phyloP scores from a whole-genome alignment of 2,329 filamentous ascomycete genomes.

The Metarhizium humberi region DNA sequence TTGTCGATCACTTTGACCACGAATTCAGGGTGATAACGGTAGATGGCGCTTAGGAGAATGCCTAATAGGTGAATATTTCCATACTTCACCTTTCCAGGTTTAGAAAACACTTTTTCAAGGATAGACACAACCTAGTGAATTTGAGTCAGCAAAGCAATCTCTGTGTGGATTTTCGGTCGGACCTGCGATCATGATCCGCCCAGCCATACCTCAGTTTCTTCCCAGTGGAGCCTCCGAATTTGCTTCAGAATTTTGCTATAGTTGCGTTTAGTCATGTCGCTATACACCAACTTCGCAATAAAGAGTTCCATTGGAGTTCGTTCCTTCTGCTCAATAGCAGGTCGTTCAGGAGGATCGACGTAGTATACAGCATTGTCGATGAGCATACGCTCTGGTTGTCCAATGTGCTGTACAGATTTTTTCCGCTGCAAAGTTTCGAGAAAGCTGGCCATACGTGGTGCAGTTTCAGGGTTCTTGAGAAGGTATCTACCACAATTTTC shows the following conservation, averaged over 20 bases:
- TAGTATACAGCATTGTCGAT: constrained; percentile 98
- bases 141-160: constrained; percentile 1
- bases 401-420: constrained; percentile 90
- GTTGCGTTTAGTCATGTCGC: constrained; percentile 89
- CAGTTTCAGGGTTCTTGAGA: constrained; percentile 83
- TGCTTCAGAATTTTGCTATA: constrained; percentile 92
- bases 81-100: constrained; percentile 95
- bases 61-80: constrained; percentile 91
- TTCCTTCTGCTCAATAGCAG: constrained; percentile 94
- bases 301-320: constrained; percentile 88
- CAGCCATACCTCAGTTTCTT: constrained; percentile 66
- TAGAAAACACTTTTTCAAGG: constrained; percentile 86
- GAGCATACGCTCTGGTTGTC: constrained; percentile 93
- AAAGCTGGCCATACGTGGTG: constrained; percentile 87
- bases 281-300: constrained; percentile 83
- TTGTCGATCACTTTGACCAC: constrained; percentile 88
- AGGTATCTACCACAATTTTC: constrained; percentile 96
- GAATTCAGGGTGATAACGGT: constrained; percentile 87
- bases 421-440: constrained; percentile 92
- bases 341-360: constrained; percentile 87
- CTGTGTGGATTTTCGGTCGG: neutral
- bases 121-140: constrained; percentile 54
- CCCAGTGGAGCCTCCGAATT: constrained; percentile 93
- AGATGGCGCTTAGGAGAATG: constrained; percentile 78
- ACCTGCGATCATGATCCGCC: neutral